Evolutionary conservation across 305 asterid genomes (phyloP).

Genomic region (Solanum hybrid): DNA sequence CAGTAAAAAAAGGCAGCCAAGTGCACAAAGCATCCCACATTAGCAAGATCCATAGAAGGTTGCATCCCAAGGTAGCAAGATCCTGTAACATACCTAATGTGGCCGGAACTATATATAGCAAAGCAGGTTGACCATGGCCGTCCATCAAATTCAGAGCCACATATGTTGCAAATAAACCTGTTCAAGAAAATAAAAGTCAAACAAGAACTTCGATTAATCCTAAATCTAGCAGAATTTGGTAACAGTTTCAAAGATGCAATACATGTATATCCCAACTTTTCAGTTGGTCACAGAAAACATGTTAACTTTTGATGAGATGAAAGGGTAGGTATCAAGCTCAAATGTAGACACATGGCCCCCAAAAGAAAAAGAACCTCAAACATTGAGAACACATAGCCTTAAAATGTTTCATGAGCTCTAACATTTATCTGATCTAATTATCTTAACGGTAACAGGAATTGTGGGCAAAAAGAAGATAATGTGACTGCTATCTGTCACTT

Average conservation of each 20-base stretch:
- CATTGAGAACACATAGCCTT: not conserved
- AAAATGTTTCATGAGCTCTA: not conserved
- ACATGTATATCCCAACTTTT: not conserved
- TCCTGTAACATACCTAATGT: conserved; percentile 25
- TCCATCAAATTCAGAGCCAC: conserved; percentile 39
- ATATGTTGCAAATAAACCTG: conserved; percentile 35
- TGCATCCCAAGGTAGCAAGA: not conserved
- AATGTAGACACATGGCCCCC: not conserved
- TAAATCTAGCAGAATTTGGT: not conserved
- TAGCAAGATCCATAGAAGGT: not conserved
- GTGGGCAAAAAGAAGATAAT: not conserved
- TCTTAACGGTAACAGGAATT: not conserved
- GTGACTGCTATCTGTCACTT: not conserved
- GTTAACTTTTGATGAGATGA: not conserved
- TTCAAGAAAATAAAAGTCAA: not conserved
- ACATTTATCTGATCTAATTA: not conserved
- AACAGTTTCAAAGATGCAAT: not conserved
- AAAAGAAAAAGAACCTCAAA: not conserved
- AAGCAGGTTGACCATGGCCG: conserved; percentile 41
- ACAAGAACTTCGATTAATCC: not conserved
- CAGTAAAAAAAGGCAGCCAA: not conserved
- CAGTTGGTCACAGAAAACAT: not conserved
- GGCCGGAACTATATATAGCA: conserved; percentile 37
- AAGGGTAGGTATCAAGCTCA: not conserved
- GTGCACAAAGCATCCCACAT: not conserved